These are phyloP conservation scores for Aspergillus pseudoviridinutans DNA, from an alignment of 2,329 filamentous ascomycete genomes.

Conservation along the genomic window DNA sequence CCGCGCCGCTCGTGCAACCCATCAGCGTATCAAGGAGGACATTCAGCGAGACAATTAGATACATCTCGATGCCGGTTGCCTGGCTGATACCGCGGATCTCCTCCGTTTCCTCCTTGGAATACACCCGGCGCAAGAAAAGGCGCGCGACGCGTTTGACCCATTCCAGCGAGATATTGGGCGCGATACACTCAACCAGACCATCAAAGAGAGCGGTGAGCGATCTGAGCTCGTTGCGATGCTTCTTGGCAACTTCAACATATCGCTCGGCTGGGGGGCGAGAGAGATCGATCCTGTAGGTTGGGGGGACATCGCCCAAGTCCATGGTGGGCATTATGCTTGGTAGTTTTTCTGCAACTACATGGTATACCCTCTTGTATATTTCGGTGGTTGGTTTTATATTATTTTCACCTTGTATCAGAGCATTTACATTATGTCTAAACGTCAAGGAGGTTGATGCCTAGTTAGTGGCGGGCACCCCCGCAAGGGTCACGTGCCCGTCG, in stretches of 20 bases:
- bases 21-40: slow-evolving; percentile 60
- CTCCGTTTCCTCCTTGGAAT: slow-evolving; percentile 54
- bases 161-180: slow-evolving; percentile 19
- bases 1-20: slow-evolving; percentile 61
- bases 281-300: slow-evolving; percentile 51
- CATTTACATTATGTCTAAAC: background rate
- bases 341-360: background rate
- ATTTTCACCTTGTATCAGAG: background rate
- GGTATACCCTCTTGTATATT: background rate
- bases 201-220: slow-evolving; percentile 7
- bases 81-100: slow-evolving; percentile 58
- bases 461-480: background rate
- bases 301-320: slow-evolving; percentile 19
- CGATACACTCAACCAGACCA: slow-evolving; percentile 13
- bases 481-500: background rate
- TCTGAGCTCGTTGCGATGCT: slow-evolving; percentile 46
- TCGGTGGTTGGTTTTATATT: background rate
- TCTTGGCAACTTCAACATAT: slow-evolving; percentile 47
- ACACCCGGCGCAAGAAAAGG: slow-evolving; percentile 48
- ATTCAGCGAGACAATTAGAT: slow-evolving; percentile 60
- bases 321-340: background rate
- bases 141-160: slow-evolving; percentile 39
- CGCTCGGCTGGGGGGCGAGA: slow-evolving; percentile 50
- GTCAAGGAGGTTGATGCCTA: background rate
- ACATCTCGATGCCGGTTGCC: slow-evolving; percentile 51